Conservation (phyloP, 192 early-diverging fungal species). For the Anaeromyces robustus region DNA sequence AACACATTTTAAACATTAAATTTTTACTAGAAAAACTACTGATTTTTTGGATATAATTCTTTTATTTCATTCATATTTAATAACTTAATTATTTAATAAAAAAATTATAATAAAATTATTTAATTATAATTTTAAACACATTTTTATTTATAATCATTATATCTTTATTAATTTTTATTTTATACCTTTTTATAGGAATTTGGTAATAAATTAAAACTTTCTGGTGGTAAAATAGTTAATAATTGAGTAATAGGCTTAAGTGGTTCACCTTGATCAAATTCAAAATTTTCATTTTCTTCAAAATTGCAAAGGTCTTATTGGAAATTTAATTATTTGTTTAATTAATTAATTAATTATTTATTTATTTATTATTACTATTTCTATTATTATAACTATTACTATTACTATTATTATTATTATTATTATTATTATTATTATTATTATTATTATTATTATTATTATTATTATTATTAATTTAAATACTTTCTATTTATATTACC, state of each 20-base stretch:
- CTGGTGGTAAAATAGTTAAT: neutral
- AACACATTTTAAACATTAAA: neutral
- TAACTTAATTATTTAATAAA: neutral
- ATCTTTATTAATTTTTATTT: no score
- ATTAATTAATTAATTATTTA: no score
- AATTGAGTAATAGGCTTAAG: neutral
- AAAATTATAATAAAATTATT: neutral
- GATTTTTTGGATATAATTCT: neutral
- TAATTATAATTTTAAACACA: neutral
- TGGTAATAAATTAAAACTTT: neutral
- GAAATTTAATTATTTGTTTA: no score
- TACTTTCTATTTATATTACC: neutral
- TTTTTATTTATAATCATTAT: neutral
- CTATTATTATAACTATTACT: neutral
- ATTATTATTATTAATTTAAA: neutral
- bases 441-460: neutral
- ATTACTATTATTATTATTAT: neutral
- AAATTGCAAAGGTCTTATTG: neutral
- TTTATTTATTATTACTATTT: neutral
- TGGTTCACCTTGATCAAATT: neutral
- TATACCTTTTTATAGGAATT: neutral
- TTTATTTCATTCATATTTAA: neutral
- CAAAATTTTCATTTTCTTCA: neutral
- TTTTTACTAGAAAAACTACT: neutral
- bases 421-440: neutral